phyloP scores from a whole-genome alignment of 2,329 filamentous ascomycete genomes.

The Penicillium digitatum region DNA sequence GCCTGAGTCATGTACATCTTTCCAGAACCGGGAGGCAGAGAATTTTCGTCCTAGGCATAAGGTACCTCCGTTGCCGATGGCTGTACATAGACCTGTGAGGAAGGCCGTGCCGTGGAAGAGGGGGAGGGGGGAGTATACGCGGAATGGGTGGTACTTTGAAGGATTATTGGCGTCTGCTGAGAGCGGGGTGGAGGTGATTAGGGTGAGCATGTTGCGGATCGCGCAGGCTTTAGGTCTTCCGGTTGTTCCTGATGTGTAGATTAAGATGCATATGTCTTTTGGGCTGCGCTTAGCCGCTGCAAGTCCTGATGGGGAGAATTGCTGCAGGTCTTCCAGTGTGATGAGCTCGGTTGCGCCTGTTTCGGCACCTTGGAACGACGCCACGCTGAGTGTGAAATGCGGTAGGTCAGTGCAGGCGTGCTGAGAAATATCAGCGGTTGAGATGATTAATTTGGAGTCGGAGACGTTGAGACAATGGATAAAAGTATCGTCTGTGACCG shows the following conservation, averaged over 20 bases:
- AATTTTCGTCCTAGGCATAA: conserved; percentile 47
- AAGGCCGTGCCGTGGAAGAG: conserved; percentile 50
- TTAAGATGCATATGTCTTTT: conserved; percentile 38
- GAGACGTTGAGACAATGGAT: conserved; percentile 45
- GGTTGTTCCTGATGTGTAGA: conserved; percentile 50
- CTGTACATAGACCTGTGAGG: conserved; percentile 44
- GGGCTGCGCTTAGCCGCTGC: conserved; percentile 32
- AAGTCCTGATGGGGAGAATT: conserved; percentile 23
- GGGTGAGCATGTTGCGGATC: conserved; percentile 39
- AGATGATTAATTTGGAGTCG: conserved; percentile 40
- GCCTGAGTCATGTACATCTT: conserved; percentile 42
- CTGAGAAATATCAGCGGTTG: conserved; percentile 44
- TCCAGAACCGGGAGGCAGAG: conserved; percentile 46
- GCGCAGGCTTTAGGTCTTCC: conserved; percentile 48
- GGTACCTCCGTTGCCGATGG: conserved; percentile 40
- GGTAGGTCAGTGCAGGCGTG: conserved; percentile 33
- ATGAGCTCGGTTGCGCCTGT: conserved; percentile 24
- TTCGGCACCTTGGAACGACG: conserved; percentile 34
- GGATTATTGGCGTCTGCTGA: conserved; percentile 36
- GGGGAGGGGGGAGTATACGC: conserved; percentile 48
- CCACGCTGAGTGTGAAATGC: conserved; percentile 39
- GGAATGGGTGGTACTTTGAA: conserved; percentile 44
- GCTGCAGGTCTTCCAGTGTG: conserved; percentile 25
- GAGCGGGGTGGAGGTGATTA: conserved; percentile 37
- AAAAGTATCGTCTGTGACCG: conserved; percentile 42